phyloP scores from a whole-genome alignment of 2,329 filamentous ascomycete species.

The Aurifilum marmelostoma region DNA sequence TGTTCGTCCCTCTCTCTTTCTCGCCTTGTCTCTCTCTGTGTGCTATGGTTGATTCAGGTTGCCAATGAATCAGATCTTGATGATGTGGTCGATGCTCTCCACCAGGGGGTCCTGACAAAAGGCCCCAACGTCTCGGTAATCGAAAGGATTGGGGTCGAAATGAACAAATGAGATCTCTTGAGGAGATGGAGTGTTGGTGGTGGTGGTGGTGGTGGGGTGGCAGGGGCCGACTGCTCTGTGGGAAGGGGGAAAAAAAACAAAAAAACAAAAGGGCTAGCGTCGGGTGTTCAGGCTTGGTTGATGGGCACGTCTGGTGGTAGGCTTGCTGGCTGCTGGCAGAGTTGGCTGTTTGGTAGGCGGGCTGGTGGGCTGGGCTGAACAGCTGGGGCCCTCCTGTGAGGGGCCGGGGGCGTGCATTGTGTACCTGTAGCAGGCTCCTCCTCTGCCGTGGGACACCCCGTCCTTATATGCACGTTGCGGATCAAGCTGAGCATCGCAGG shows the following conservation, averaged over 20 bases:
- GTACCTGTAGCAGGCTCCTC: conserved; percentile 6
- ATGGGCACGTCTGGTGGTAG: too few relatives aligned
- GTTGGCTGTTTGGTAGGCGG: neutral
- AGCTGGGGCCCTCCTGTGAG: neutral
- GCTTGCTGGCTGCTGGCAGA: too few relatives aligned
- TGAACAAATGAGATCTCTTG: neutral
- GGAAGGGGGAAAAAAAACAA: neutral
- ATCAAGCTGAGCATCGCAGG: conserved; percentile 12
- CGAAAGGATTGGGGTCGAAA: neutral
- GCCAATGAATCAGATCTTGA: neutral
- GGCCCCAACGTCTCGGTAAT: neutral
- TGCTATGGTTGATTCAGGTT: neutral
- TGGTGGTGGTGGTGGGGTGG: neutral
- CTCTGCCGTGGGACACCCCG: conserved; percentile 25
- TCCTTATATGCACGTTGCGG: conserved; percentile 29
- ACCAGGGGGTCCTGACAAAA: neutral
- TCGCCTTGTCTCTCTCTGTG: neutral
- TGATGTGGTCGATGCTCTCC: neutral
- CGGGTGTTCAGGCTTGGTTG: conserved; percentile 1
- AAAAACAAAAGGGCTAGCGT: too few relatives aligned
- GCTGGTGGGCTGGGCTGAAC: neutral
- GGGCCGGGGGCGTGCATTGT: neutral
- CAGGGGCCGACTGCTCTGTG: neutral
- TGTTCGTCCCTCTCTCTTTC: neutral
- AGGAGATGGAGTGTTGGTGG: neutral